Evolutionary conservation across 1,139 yeast species (phyloP).

Genomic region (Diutina mesorugosa): DNA sequence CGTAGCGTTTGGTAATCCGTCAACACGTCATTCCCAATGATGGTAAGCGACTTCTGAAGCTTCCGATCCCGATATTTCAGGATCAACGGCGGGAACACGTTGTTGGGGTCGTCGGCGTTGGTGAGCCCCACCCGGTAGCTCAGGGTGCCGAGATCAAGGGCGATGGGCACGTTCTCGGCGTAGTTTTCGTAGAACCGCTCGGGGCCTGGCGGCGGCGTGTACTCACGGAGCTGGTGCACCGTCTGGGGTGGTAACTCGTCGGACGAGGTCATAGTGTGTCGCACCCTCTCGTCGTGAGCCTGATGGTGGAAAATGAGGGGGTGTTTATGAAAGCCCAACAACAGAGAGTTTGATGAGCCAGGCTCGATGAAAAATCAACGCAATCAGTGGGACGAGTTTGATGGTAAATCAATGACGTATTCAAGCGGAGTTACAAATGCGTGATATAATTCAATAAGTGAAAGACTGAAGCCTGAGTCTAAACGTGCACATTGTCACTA

Average conservation of each 20-base stretch:
- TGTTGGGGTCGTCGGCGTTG: slow-evolving; percentile 37
- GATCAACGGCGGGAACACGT: slow-evolving; percentile 55
- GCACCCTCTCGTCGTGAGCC: neutral
- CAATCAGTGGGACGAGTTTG: no score
- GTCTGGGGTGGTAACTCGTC: slow-evolving; percentile 32
- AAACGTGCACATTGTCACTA: no score
- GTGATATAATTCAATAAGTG: no score
- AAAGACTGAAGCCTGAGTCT: no score
- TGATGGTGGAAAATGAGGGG: neutral
- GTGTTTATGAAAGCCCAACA: no score
- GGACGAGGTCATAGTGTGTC: neutral
- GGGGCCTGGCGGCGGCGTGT: slow-evolving; percentile 16
- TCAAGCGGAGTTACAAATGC: no score
- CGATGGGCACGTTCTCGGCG: slow-evolving; percentile 54
- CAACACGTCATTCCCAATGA: slow-evolving; percentile 74
- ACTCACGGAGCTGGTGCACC: slow-evolving; percentile 38
- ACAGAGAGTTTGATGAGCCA: no score
- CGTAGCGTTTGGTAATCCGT: slow-evolving; percentile 46
- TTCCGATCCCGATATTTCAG: slow-evolving; percentile 75
- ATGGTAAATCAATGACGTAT: no score
- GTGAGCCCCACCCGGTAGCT: slow-evolving; percentile 65
- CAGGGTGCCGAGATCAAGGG: slow-evolving; percentile 65
- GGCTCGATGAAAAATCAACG: no score
- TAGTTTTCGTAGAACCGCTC: slow-evolving; percentile 48
- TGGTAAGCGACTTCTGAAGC: slow-evolving; percentile 45